Conservation (phyloP, 2,329 filamentous ascomycete genomes). For the Stachybotrys chlorohalonatus region DNA sequence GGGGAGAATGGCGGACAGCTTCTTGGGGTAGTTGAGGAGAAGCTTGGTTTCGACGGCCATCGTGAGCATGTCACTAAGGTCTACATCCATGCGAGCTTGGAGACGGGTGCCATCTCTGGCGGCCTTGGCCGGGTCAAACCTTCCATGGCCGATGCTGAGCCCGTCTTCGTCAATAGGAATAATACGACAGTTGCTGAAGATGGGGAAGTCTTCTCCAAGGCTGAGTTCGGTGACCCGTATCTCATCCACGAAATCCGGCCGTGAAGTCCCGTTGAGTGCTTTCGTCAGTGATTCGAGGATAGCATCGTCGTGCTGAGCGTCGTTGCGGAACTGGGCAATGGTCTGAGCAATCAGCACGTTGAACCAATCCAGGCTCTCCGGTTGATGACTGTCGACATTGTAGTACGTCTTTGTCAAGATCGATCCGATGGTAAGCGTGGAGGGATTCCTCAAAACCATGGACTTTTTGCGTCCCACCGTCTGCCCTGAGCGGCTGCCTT, state of each 20-base stretch:
- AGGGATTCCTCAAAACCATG: constrained; percentile 62
- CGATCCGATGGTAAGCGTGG: constrained; percentile 78
- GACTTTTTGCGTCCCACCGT: constrained; percentile 56
- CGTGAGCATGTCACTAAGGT: constrained; percentile 92
- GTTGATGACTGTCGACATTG: constrained; percentile 89
- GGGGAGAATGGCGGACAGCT: constrained; percentile 77
- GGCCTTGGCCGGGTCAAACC: constrained; percentile 41
- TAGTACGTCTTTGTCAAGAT: constrained; percentile 97
- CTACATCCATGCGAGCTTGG: constrained; percentile 94
- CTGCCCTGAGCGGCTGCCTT: constrained; percentile 29
- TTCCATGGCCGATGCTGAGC: constrained; percentile 41
- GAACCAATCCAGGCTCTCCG: constrained; percentile 97
- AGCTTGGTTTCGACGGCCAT: constrained; percentile 91
- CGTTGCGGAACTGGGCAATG: constrained; percentile 87
- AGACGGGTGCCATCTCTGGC: constrained; percentile 62
- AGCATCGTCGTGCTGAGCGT: constrained; percentile 84
- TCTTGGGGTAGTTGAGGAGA: constrained; percentile 89
- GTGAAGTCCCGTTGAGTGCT: constrained; percentile 74
- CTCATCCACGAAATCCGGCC: constrained; percentile 86
- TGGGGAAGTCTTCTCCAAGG: constrained; percentile 93
- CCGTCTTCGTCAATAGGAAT: constrained; percentile 84
- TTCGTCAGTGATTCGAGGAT: constrained; percentile 80
- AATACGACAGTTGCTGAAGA: constrained; percentile 95
- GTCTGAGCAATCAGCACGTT: constrained; percentile 96
- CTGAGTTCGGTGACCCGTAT: constrained; percentile 92